These are phyloP conservation scores for Ganoderma sinense DNA, from an alignment of 1,284 basidiomycete species.

Conservation along the genomic window DNA sequence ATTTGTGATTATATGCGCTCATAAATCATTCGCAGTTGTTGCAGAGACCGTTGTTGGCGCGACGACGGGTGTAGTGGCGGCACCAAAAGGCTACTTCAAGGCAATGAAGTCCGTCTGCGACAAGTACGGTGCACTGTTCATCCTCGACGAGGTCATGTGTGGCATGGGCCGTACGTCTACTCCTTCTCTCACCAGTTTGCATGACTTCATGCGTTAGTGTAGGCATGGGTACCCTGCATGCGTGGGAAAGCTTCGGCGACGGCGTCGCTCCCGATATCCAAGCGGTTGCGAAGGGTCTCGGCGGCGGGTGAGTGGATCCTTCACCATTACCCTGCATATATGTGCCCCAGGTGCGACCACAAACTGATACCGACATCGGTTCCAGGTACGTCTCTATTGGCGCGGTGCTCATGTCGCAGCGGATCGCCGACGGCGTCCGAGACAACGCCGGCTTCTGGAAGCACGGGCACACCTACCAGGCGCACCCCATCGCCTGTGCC, in stretches of 20 bases:
- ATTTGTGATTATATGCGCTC: neutral
- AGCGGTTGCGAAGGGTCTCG: conserved; percentile 86
- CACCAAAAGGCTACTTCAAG: conserved; percentile 83
- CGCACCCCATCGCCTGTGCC: conserved; percentile 77
- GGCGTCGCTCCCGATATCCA: conserved; percentile 82
- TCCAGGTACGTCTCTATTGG: conserved; percentile 83
- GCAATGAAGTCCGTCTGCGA: conserved; percentile 90
- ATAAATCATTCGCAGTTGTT: conserved; percentile 58
- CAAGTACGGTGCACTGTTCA: conserved; percentile 86
- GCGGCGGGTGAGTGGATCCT: conserved; percentile 70
- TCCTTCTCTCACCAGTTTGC: no score
- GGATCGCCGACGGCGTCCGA: conserved; percentile 73
- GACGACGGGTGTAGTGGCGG: conserved; percentile 76
- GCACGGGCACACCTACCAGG: conserved; percentile 88
- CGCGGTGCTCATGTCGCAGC: conserved; percentile 78
- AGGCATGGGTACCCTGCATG: conserved; percentile 88
- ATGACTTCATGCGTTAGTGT: no score
- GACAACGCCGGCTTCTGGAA: conserved; percentile 75
- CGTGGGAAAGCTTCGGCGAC: conserved; percentile 86
- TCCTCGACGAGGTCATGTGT: conserved; percentile 88
- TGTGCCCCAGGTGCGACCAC: neutral
- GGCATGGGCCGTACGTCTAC: conserved; percentile 80
- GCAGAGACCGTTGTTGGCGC: conserved; percentile 89
- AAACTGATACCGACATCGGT: neutral
- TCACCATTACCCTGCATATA: neutral